A percentile compares a stretch with the other conserved stretches of the same genome.
phyloP scores from a whole-genome alignment of 2,329 filamentous ascomycete genomes.

The Botrytis fragariae region DNA sequence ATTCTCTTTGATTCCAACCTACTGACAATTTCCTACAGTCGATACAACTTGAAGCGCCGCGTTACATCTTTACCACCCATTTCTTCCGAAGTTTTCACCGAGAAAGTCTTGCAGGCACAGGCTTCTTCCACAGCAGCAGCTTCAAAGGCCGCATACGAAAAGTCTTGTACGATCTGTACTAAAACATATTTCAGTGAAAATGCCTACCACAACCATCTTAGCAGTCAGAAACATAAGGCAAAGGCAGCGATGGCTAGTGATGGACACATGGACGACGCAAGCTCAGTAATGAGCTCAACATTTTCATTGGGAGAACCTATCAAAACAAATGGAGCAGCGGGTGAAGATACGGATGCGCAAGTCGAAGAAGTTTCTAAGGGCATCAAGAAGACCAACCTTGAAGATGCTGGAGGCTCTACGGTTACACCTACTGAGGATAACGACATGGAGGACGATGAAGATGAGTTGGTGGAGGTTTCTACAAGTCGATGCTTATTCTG shows the following conservation, averaged over 20 bases:
- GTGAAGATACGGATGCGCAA: constrained; percentile 69
- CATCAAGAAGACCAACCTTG: constrained; percentile 63
- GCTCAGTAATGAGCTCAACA: constrained; percentile 83
- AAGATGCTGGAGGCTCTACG: constrained; percentile 37
- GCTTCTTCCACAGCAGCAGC: constrained; percentile 80
- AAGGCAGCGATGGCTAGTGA: constrained; percentile 52
- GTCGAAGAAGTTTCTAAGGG: constrained; percentile 75
- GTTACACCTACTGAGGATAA: constrained; percentile 40
- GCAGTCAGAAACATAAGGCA: constrained; percentile 83
- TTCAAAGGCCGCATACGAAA: constrained; percentile 85
- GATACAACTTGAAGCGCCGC: constrained; percentile 94
- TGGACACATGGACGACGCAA: constrained; percentile 60
- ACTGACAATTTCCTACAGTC: constrained; percentile 49
- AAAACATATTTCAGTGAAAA: constrained; percentile 97
- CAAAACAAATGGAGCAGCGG: constrained; percentile 50
- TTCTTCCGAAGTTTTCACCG: constrained; percentile 87
- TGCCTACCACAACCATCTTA: constrained; percentile 88
- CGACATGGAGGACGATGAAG: constrained; percentile 45
- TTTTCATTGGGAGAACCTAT: constrained; percentile 81
- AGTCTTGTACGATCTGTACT: constrained; percentile 74
- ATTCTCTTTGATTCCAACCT: constrained; percentile 6
- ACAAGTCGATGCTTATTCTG: constrained; percentile 76
- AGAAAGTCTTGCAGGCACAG: constrained; percentile 91
- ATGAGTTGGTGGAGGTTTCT: constrained; percentile 44
- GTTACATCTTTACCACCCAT: constrained; percentile 89